These are phyloP conservation scores for Amphibolis antarctica DNA, from an alignment of 106 monocot species.

Conservation along the genomic window DNA sequence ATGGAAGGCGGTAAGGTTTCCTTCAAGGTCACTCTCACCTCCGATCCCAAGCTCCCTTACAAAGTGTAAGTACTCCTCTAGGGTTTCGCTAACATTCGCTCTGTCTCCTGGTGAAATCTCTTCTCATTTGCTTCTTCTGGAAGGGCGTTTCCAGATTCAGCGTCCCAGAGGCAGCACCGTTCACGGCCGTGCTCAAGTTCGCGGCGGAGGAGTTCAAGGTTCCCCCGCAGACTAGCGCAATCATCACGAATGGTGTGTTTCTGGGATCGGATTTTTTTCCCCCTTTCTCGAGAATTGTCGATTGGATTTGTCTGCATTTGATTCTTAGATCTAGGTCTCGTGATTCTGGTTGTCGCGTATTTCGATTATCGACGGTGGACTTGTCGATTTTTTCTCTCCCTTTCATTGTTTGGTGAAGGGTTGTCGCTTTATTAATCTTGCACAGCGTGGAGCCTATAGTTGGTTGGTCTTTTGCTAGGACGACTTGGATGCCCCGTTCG, in stretches of 20 bases:
- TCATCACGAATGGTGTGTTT: slow-evolving; percentile 92
- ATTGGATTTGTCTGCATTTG: neutral
- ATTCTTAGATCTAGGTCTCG: neutral
- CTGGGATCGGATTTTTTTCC: neutral
- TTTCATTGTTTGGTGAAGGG: neutral
- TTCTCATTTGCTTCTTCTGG: neutral
- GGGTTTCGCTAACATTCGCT: neutral
- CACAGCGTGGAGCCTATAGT: too few relatives aligned
- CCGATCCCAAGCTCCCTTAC: slow-evolving; percentile 97
- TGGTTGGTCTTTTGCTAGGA: too few relatives aligned
- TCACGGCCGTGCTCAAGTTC: slow-evolving; percentile 93
- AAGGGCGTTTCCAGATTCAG: slow-evolving; percentile 55
- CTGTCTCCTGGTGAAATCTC: neutral
- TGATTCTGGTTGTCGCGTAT: too few relatives aligned
- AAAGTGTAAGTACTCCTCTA: slow-evolving; percentile 54
- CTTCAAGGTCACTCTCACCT: slow-evolving; percentile 85
- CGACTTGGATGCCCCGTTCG: too few relatives aligned
- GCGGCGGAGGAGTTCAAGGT: slow-evolving; percentile 99
- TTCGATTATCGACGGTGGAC: too few relatives aligned
- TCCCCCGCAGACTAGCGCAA: slow-evolving; percentile 94
- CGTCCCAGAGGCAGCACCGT: slow-evolving; percentile 97
- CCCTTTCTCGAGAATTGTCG: neutral
- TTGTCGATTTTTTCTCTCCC: neutral
- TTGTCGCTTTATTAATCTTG: neutral
- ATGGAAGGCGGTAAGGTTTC: slow-evolving; percentile 75